Base-by-base conservation (phyloP, 352 stramenopile species). In the Phytophthora hibernalis region DNA sequence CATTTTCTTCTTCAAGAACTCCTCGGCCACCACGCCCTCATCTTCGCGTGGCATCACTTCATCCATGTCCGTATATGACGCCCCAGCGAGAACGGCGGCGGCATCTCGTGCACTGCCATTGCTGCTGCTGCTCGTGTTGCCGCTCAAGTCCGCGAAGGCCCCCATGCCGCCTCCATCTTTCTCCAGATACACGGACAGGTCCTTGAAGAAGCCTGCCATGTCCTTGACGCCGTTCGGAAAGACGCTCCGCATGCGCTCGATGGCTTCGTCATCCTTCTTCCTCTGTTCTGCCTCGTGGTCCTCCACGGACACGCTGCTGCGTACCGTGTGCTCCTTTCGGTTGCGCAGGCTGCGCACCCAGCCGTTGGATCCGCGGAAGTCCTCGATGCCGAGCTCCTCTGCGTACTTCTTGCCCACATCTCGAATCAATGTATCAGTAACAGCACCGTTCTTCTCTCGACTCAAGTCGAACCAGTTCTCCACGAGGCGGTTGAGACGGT, bases 401-500 rank as follows among this genome's bases (percentile, higher is more conserved):
- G 85, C 85, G 38, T 89, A 91, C 1, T 74, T 69, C 62, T 90
- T 91, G 24, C 83, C 85, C 8, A 92, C 80, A 31, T 93, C 85
- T 30, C 85, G 85, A 53, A 93, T 91, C 33, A 87, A 68, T 44
- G 82, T 91, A 62, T 93, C 85, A 3, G 85, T 82, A 6, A 93
- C 83, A 2, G 73, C 72, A 1, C 79, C 71, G 63, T 92, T 87
- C 54, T 91, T 90, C 57, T 89, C 83, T 40, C 82, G 80, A n/a
- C 79, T 85, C 63, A 90, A 77, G 61, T 93, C 85, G 67, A 91
- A 93, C 85, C 85, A 93, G 58, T 90, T 93, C 64, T 93, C 85
- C 0, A 93, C 85, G 3, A 93, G 75, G 1, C 80, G 68, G 42
- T 93, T 93, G 52, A 93, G 82, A 52, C 91, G 90, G 33, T 93